Conservation (phyloP, 2,329 filamentous ascomycete species). For the Fusarium sp. region DNA sequence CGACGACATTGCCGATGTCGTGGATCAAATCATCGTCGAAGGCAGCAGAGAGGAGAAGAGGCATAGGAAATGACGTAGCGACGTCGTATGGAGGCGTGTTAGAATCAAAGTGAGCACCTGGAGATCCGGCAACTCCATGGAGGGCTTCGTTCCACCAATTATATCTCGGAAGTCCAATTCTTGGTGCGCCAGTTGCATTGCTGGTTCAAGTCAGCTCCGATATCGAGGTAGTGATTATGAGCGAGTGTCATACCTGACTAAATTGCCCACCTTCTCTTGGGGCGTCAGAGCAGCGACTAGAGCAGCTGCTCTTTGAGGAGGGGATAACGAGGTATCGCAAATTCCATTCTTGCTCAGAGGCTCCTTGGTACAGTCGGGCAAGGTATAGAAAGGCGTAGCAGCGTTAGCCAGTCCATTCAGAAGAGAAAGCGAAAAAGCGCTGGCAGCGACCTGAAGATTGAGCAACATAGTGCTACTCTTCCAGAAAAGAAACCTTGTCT, state of each 20-base stretch:
- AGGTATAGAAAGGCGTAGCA: not conserved
- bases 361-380: not conserved
- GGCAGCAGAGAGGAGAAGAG: not conserved
- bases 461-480: not conserved
- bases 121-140: not conserved
- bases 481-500: rapidly evolving
- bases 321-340: not conserved
- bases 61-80: not conserved
- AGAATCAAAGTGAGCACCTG: not conserved
- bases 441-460: not conserved
- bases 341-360: slow-evolving; percentile 4
- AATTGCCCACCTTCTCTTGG: not conserved
- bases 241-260: not conserved
- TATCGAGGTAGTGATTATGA: rapidly evolving
- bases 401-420: not conserved
- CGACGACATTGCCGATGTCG: not conserved
- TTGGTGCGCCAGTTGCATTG: not conserved
- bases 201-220: rapidly evolving
- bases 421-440: not conserved
- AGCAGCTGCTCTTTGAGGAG: not conserved
- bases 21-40: slow-evolving; percentile 1
- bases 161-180: not conserved
- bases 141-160: slow-evolving; percentile 23
- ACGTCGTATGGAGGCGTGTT: not conserved
- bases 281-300: not conserved